A percentile compares a stretch with the other conserved stretches of the same genome.
These are phyloP conservation scores for Oenanthe javanica DNA, from an alignment of 140 eudicot genomes.

Conservation along the genomic window DNA sequence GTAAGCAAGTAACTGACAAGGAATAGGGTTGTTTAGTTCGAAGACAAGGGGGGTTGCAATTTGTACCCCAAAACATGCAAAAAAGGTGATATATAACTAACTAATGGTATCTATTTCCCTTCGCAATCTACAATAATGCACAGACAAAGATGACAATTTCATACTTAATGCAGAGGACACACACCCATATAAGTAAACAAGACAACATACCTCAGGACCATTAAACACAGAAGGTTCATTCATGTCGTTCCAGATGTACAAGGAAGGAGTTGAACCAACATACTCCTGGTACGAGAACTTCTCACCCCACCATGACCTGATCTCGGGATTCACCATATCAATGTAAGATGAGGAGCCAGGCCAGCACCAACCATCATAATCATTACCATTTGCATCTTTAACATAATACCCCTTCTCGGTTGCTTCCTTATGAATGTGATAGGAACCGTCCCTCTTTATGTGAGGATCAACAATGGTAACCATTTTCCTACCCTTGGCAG, in stretches of 20 bases:
- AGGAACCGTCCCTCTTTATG: slow-evolving; percentile 67
- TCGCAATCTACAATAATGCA: not conserved
- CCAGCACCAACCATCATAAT: slow-evolving; percentile 98
- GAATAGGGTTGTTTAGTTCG: not conserved
- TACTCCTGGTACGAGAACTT: slow-evolving; percentile 61
- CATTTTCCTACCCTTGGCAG: slow-evolving; percentile 79
- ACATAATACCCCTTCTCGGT: slow-evolving; percentile 71
- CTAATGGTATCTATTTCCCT: not conserved
- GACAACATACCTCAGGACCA: slow-evolving; percentile 71
- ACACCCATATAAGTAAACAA: not conserved
- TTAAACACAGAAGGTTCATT: slow-evolving; percentile 91
- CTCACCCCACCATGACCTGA: slow-evolving; percentile 97
- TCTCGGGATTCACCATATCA: slow-evolving; percentile 96
- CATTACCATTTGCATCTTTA: slow-evolving; percentile 71
- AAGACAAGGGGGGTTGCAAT: not conserved
- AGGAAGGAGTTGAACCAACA: slow-evolving; percentile 85
- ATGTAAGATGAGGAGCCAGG: slow-evolving; percentile 92
- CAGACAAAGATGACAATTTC: not conserved
- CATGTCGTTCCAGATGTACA: slow-evolving; percentile 97
- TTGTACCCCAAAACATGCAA: not conserved
- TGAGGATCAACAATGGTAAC: slow-evolving; percentile 95
- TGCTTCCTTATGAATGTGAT: slow-evolving; percentile 83
- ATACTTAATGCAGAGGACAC: not conserved
- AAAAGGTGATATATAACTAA: not conserved
- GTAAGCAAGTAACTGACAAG: not conserved